phyloP scores from a whole-genome alignment of 2,329 filamentous ascomycete species.

The Fusarium poae region DNA sequence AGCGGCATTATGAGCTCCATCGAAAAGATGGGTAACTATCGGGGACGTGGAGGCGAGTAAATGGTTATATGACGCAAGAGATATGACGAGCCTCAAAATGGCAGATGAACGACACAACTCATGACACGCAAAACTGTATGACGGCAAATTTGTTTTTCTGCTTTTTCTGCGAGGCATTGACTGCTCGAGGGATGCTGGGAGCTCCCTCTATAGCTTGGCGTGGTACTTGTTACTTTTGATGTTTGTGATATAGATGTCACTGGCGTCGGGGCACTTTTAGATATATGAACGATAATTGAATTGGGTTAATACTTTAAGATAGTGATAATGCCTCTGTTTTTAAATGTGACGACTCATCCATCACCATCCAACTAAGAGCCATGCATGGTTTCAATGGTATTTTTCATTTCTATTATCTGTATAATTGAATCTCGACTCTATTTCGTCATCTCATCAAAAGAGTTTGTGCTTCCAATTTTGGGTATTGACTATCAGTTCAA shows the following conservation, averaged over 20 bases:
- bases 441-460: conserved; percentile 11
- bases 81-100: conserved; percentile 25
- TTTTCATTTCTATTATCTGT: conserved; percentile 20
- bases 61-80: conserved; percentile 6
- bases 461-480: neutral
- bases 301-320: conserved; percentile 22
- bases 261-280: conserved; percentile 31
- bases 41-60: conserved; percentile 57
- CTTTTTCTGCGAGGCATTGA: conserved; percentile 38
- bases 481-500: neutral
- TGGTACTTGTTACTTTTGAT: conserved; percentile 28
- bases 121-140: conserved; percentile 46
- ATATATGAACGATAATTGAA: conserved; percentile 29
- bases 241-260: conserved; percentile 27
- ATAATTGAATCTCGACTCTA: conserved; percentile 6
- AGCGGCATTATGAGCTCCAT: conserved; percentile 87
- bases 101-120: conserved; percentile 38
- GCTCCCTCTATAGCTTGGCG: conserved; percentile 30
- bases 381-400: conserved; percentile 8
- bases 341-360: neutral
- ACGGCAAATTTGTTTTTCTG: conserved; percentile 31
- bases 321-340: neutral
- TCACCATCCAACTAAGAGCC: neutral
- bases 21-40: conserved; percentile 83
- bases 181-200: conserved; percentile 16